phyloP scores from a whole-genome alignment of 257 asterid genomes.

The Verbascum thapsus region DNA sequence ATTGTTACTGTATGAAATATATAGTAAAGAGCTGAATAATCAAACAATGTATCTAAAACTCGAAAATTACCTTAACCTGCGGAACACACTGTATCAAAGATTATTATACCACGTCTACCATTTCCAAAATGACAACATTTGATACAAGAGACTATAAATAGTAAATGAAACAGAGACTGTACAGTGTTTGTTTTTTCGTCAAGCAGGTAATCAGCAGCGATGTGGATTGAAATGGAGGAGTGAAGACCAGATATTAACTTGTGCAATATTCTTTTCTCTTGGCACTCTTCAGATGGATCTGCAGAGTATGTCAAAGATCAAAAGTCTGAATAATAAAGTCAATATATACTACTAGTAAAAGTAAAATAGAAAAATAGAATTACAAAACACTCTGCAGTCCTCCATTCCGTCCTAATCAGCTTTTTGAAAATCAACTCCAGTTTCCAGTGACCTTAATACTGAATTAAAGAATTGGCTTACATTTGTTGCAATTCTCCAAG shows the following conservation, averaged over 20 bases:
- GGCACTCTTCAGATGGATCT: slow-evolving; percentile 68
- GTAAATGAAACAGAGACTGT: slow-evolving; percentile 20
- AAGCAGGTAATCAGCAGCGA: slow-evolving; percentile 63
- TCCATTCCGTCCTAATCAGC: slow-evolving; percentile 2
- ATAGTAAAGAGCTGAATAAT: neutral
- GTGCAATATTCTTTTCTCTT: slow-evolving; percentile 62
- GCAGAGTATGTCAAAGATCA: slow-evolving; percentile 26
- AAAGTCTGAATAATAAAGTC: neutral
- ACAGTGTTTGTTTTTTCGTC: slow-evolving; percentile 65
- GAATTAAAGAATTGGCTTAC: slow-evolving; percentile 34
- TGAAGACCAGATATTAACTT: slow-evolving; percentile 81
- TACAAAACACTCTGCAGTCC: neutral
- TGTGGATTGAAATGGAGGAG: slow-evolving; percentile 73
- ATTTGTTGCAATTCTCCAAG: slow-evolving; percentile 56
- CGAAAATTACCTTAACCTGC: slow-evolving; percentile 9
- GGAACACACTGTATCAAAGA: neutral
- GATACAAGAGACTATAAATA: slow-evolving; percentile 24
- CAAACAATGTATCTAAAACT: neutral
- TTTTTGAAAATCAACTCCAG: slow-evolving; percentile 16
- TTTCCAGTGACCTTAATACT: slow-evolving; percentile 14
- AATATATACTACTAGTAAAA: neutral
- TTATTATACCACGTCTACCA: slow-evolving; percentile 4
- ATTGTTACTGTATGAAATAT: neutral
- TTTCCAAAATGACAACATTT: slow-evolving; percentile 13
- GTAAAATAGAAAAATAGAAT: neutral